Conservation (phyloP, 2,329 filamentous ascomycete genomes). For the Aspergillus sp. region DNA sequence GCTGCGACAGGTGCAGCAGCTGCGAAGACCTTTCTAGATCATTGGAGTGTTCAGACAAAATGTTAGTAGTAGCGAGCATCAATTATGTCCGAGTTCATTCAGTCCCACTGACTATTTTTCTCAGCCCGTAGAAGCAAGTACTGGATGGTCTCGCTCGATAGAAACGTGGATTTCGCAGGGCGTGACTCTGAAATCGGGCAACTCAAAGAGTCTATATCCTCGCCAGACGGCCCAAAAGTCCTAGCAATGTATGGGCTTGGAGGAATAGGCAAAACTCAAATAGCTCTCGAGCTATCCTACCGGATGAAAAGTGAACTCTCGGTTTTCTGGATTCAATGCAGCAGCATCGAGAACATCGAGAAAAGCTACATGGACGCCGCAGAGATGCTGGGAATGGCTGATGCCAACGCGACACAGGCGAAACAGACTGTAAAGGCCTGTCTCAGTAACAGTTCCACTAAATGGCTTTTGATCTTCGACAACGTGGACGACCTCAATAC, state of each 20-base stretch:
- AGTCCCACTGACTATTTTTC: too few relatives aligned
- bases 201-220: background rate
- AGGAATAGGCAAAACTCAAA: constrained; percentile 25
- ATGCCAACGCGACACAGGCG: constrained; percentile 1
- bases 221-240: background rate
- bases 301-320: constrained; percentile 15
- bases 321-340: constrained; percentile 30
- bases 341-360: constrained; percentile 17
- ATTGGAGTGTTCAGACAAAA: background rate
- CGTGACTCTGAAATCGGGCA: background rate
- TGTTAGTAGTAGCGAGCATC: background rate
- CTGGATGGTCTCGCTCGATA: background rate
- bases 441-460: constrained; percentile 11
- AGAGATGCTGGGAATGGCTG: background rate
- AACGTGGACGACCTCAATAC: constrained; percentile 23
- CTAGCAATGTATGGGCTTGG: constrained; percentile 13
- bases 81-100: too few relatives aligned
- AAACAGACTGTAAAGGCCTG: constrained; percentile 9
- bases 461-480: constrained; percentile 26
- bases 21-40: constrained; percentile 1
- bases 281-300: constrained; percentile 27
- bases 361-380: constrained; percentile 13
- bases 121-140: background rate
- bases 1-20: constrained; percentile 4
- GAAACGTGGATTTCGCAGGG: background rate